Conservation (phyloP, 176 grass and related monocot species). For the Aegilops speltoides region DNA sequence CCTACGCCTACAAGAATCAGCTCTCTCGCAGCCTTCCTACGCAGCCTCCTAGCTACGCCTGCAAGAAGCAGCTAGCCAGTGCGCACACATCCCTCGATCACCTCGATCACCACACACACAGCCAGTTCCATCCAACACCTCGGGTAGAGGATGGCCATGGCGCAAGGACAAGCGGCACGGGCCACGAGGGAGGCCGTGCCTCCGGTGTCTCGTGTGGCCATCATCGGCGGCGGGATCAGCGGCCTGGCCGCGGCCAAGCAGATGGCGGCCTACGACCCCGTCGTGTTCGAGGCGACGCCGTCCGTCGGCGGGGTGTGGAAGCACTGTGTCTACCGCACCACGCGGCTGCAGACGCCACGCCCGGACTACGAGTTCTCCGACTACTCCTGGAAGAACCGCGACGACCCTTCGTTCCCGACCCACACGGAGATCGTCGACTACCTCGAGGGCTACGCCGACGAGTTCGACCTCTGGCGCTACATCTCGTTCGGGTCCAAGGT, state of each 20-base stretch:
- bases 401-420: slow-evolving; percentile 80
- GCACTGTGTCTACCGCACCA: slow-evolving; percentile 86
- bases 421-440: slow-evolving; percentile 83
- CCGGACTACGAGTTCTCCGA: slow-evolving; percentile 99
- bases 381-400: slow-evolving; percentile 73
- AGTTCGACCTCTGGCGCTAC: slow-evolving; percentile 74
- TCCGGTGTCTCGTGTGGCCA: slow-evolving; percentile 57
- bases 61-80: too few relatives aligned
- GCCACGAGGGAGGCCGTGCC: slow-evolving; percentile 38
- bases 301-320: slow-evolving; percentile 87
- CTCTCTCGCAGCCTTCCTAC: too few relatives aligned
- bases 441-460: slow-evolving; percentile 72
- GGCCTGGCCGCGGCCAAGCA: slow-evolving; percentile 85
- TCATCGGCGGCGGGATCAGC: slow-evolving; percentile 89
- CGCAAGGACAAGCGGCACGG: not conserved
- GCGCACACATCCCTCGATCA: not conserved
- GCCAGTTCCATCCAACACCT: not conserved
- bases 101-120: not conserved
- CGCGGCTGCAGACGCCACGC: slow-evolving; percentile 89
- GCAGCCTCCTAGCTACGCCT: too few relatives aligned
- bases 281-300: slow-evolving; percentile 78
- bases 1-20: too few relatives aligned
- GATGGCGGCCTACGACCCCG: slow-evolving; percentile 65
- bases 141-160: slow-evolving; percentile 13
- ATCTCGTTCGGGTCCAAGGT: slow-evolving; percentile 69